Evolutionary conservation across 2,329 filamentous ascomycete genomes (phyloP).

Genomic region (Aspergillus vadensis): DNA sequence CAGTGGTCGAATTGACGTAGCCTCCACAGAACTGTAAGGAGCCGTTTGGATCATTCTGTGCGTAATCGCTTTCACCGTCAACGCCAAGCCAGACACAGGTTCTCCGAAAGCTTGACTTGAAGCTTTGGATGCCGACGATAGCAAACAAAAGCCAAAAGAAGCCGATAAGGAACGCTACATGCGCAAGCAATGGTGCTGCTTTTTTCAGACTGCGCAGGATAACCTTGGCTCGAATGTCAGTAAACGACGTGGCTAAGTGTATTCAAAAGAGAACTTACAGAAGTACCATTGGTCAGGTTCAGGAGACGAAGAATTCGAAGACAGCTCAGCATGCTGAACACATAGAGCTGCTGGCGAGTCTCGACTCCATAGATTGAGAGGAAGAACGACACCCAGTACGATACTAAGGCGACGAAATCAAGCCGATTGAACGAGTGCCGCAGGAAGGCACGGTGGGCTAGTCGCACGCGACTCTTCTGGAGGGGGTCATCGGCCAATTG

Average conservation of each 20-base stretch:
- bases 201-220: conserved; percentile 95
- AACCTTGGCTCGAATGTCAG: conserved; percentile 57
- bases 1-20: conserved; percentile 65
- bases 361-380: conserved; percentile 72
- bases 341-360: conserved; percentile 69
- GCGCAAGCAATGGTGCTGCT: conserved; percentile 84
- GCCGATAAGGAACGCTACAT: conserved; percentile 88
- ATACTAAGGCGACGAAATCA: conserved; percentile 91
- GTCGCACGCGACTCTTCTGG: conserved; percentile 78
- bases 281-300: conserved; percentile 88
- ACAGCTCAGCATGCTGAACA: conserved; percentile 96
- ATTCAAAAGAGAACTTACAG: conserved; percentile 57
- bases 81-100: conserved; percentile 78
- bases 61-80: conserved; percentile 41
- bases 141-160: conserved; percentile 99
- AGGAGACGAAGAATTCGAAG: conserved; percentile 89
- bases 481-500: conserved; percentile 65
- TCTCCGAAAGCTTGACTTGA: conserved; percentile 78
- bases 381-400: conserved; percentile 88
- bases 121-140: conserved; percentile 94
- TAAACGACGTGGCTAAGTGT: neutral
- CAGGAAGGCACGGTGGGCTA: conserved; percentile 88
- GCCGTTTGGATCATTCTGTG: conserved; percentile 56
- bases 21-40: conserved; percentile 83
- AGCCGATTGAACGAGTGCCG: conserved; percentile 94